Base-by-base conservation (phyloP, 164 flowering plant genomes). In the Taxillus chinensis region DNA sequence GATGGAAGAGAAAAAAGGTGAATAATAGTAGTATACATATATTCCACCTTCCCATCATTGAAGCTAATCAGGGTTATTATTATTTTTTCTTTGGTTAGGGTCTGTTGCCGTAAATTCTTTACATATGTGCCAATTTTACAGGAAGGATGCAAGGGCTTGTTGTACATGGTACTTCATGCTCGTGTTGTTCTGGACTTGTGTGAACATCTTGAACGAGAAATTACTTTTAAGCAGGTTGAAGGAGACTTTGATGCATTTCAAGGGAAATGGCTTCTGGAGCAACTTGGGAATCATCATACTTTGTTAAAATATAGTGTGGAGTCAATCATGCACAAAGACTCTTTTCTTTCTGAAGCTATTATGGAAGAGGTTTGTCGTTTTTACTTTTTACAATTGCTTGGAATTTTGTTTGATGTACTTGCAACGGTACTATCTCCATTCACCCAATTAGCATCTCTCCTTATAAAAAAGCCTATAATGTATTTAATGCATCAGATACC, bases 141-240 rank as follows among this genome's bases (percentile, higher is more conserved):
- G 96, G 98, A 92, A 81, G 98, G 98, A 62, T 92, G 98, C 85
- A 92, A 92, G 76, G 96, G 95, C 45, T 74, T 90, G 62, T 68
- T 90, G 63, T 93, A 90, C 69, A 93, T 93, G 98, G 96, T 88
- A 45, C 95, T 93, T 67, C 98, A 93, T 82, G 98, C 98, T 40
- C 86, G 97, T n/a, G 96, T 86, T 46, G 86, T 90, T 14, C 74
- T 93, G 64, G 98, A 93, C 75, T 73, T 93, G 64, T 77, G 86
- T 66, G 97, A 93, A 73, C 79, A 76, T 14, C 82, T 76, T 61
- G 96, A 90, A 71, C 83, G 83, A 65, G 97, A 90, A 73, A 81
- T 90, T 41, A 82, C 80, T 62, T 93, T 93, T 75, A 79, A 82
- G 86, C 98, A 93, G 76, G 95, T 88, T 42, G 95, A 93, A 67